Evolutionary conservation across 176 grass and related monocot species (phyloP).

Genomic region (Zea luxurians): DNA sequence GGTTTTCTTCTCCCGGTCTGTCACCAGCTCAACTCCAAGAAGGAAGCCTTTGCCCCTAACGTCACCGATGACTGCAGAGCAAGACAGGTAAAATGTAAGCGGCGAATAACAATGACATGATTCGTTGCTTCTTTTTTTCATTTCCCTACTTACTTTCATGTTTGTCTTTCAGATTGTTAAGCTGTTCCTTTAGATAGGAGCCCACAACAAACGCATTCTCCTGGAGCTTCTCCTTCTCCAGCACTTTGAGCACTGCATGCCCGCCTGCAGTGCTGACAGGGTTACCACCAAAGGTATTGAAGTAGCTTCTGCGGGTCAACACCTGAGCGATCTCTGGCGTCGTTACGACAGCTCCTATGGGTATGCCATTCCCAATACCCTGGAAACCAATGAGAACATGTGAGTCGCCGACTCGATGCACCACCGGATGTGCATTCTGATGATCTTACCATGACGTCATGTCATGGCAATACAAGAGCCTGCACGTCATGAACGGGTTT

Average conservation of each 20-base stretch:
- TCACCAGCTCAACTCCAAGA: slow-evolving; percentile 89
- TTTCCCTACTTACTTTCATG: slow-evolving; percentile 63
- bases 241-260: slow-evolving; percentile 80
- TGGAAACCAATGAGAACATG: slow-evolving; percentile 26
- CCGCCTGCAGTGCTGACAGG: slow-evolving; percentile 83
- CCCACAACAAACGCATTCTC: slow-evolving; percentile 81
- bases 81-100: slow-evolving; percentile 10
- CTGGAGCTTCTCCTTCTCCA: slow-evolving; percentile 95
- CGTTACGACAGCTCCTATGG: slow-evolving; percentile 91
- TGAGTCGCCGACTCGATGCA: slow-evolving; percentile 1
- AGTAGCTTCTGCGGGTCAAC: slow-evolving; percentile 70
- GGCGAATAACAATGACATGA: not conserved
- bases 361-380: slow-evolving; percentile 95
- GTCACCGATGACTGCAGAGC: slow-evolving; percentile 73
- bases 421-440: not conserved
- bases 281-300: slow-evolving; percentile 94
- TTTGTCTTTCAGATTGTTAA: slow-evolving; percentile 67
- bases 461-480: not conserved
- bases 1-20: slow-evolving; percentile 73
- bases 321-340: slow-evolving; percentile 93
- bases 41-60: slow-evolving; percentile 88
- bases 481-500: not conserved
- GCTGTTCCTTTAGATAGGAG: slow-evolving; percentile 76
- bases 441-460: not conserved
- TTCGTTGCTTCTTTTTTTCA: not conserved